A percentile compares a stretch with the other conserved stretches of the same genome.
phyloP scores from a whole-genome alignment of 176 grass and related monocot genomes.

The Oryza nivara region DNA sequence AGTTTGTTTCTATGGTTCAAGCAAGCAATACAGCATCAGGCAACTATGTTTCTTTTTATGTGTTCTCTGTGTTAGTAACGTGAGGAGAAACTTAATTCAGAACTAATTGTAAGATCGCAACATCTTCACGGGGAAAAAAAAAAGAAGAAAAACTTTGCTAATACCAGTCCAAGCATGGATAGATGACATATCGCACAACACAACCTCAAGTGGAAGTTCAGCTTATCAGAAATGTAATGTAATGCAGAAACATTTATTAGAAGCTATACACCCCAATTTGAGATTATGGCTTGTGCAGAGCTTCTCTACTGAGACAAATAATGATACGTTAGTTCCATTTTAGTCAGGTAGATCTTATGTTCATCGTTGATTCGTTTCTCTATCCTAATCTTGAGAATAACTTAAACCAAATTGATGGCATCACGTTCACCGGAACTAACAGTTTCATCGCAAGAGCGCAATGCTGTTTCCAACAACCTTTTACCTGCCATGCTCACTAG shows the following conservation, averaged over 20 bases:
- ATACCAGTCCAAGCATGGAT: conserved; percentile 5
- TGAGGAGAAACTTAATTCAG: background rate
- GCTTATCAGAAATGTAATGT: background rate
- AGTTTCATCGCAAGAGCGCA: background rate
- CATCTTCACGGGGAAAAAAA: background rate
- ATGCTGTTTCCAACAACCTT: conserved; percentile 32
- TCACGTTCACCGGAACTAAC: background rate
- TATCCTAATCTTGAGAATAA: background rate
- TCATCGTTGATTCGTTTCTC: background rate
- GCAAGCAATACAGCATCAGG: background rate
- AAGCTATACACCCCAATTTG: background rate
- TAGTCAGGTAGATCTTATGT: background rate
- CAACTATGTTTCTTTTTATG: background rate
- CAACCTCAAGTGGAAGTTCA: background rate
- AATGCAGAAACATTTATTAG: background rate
- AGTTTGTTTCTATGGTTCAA: background rate
- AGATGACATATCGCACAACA: conserved; percentile 7
- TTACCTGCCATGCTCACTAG: conserved; percentile 61
- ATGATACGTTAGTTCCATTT: background rate
- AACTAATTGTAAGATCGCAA: background rate
- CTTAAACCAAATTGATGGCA: conserved; percentile 13
- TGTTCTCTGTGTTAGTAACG: background rate
- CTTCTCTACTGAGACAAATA: background rate
- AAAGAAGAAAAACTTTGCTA: background rate
- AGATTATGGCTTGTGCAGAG: background rate